phyloP scores from a whole-genome alignment of 2,329 filamentous ascomycete species.

The Aspergillus pseudotamarii region DNA sequence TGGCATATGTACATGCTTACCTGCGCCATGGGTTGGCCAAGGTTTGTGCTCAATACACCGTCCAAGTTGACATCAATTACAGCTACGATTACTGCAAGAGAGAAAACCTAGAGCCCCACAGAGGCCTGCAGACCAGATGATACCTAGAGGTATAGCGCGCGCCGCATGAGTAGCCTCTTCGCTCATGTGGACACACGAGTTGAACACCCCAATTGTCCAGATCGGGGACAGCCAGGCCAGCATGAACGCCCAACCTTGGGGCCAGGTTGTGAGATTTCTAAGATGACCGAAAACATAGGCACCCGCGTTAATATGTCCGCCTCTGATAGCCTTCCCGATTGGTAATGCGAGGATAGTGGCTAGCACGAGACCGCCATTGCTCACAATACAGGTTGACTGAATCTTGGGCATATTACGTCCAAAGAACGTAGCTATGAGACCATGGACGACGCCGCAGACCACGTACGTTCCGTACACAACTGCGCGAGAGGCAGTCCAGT shows the following conservation, averaged over 20 bases:
- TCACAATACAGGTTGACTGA: conserved; percentile 58
- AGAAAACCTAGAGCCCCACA: conserved; percentile 61
- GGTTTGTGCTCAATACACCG: conserved; percentile 51
- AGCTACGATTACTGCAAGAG: conserved; percentile 61
- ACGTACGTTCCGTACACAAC: conserved; percentile 62
- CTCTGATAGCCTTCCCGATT: conserved; percentile 46
- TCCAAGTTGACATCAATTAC: conserved; percentile 58
- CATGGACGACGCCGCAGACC: conserved; percentile 57
- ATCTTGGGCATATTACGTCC: conserved; percentile 62
- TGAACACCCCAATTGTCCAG: conserved; percentile 60
- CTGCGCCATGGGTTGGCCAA: conserved; percentile 62
- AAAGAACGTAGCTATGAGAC: conserved; percentile 55
- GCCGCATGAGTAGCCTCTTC: conserved; percentile 65
- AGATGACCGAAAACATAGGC: conserved; percentile 59
- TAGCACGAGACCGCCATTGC: conserved; percentile 59
- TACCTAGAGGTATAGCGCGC: conserved; percentile 61
- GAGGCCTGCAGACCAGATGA: conserved; percentile 57
- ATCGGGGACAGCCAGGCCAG: conserved; percentile 65
- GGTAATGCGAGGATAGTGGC: conserved; percentile 61
- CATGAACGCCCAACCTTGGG: conserved; percentile 61
- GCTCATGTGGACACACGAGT: conserved; percentile 62
- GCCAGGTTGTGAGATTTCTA: conserved; percentile 62
- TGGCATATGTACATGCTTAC: conserved; percentile 19
- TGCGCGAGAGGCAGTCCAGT: conserved; percentile 59
- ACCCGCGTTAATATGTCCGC: conserved; percentile 36